Base-by-base conservation (phyloP, 331 rosid genomes). In the Quercus lobata region DNA sequence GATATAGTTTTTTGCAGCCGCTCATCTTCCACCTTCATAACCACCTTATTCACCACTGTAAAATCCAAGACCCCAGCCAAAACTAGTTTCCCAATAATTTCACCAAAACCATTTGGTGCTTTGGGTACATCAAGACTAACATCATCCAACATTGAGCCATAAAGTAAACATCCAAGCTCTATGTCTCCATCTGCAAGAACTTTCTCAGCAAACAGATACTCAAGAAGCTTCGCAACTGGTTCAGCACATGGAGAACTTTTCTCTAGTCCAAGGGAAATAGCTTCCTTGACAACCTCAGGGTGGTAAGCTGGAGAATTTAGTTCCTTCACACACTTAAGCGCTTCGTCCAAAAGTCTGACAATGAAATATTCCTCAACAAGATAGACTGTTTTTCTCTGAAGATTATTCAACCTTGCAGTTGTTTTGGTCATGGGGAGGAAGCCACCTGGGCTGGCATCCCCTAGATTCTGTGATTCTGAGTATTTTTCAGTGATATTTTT, bases 381-480 rank as follows among this genome's bases (percentile, higher is more conserved):
- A 63, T 92, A 82, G 41, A 80, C 56, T 0, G 97, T 92, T 79
- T 92, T 96, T 22, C 77, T 89, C n/a, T 12, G 82, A 54, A 93
- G 98, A 15, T 78, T 85, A 4, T 85, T 92, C 69, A 82, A 41
- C 66, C 72, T 86, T 79, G 88, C 17, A 77, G 82, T 93, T 32
- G 89, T 77, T 80, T 98, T 98, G 35, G 83, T 81, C 65, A 90
- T 87, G 19, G 97, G 92, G 57, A 81, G 46, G 46, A 37, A 92
- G 56, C 94, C 97, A 7, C 90, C 91, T 0, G 91, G 87, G 78
- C 81, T 72, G 6, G 90, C 71, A 74, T 72, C 90, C 60, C 95
- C 99, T 81, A 85, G 91, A 79, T 87, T 96, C 83, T 96, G 98
- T n/a, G 99, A 98, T 83, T 96, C 99, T 0, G 98, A 82, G 79